Evolutionary conservation across 2,329 filamentous ascomycete species (phyloP).

Genomic region (Cladophialophora psammophila): DNA sequence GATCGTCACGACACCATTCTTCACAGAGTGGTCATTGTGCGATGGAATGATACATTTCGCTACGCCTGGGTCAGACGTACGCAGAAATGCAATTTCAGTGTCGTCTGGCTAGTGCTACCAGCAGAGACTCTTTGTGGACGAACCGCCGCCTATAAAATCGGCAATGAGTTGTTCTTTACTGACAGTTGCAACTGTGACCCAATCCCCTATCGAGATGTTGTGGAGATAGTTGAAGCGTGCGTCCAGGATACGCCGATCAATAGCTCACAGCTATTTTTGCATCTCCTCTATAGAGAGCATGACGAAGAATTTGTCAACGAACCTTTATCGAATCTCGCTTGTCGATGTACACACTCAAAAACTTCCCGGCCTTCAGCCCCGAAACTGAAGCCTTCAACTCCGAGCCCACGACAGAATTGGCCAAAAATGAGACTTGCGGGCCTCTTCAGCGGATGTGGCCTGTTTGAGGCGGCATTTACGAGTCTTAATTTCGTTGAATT

Average conservation of each 20-base stretch:
- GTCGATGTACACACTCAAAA: background rate
- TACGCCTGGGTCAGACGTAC: slow-evolving; percentile 72
- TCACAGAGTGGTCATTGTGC: slow-evolving; percentile 55
- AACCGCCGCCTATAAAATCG: slow-evolving; percentile 66
- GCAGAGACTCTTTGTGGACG: slow-evolving; percentile 74
- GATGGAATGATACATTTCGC: slow-evolving; percentile 64
- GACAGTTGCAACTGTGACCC: slow-evolving; percentile 75
- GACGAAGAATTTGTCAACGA: slow-evolving; percentile 62
- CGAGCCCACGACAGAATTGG: background rate
- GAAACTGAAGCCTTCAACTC: background rate
- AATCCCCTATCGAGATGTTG: slow-evolving; percentile 63
- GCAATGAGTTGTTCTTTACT: slow-evolving; percentile 77
- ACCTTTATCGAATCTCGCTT: background rate
- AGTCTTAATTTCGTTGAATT: slow-evolving; percentile 66
- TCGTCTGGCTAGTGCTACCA: slow-evolving; percentile 77
- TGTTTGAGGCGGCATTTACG: slow-evolving; percentile 75
- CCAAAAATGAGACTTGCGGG: slow-evolving; percentile 58
- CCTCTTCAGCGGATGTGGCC: slow-evolving; percentile 79
- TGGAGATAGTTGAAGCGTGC: slow-evolving; percentile 64
- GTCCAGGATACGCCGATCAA: slow-evolving; percentile 58
- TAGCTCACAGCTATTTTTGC: slow-evolving; percentile 67
- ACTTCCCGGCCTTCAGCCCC: too few species aligned
- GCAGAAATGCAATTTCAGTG: slow-evolving; percentile 56
- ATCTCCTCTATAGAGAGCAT: slow-evolving; percentile 70
- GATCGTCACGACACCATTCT: background rate